Conservation (phyloP, 2,329 filamentous ascomycete genomes). For the Epichloe sylvatica region DNA sequence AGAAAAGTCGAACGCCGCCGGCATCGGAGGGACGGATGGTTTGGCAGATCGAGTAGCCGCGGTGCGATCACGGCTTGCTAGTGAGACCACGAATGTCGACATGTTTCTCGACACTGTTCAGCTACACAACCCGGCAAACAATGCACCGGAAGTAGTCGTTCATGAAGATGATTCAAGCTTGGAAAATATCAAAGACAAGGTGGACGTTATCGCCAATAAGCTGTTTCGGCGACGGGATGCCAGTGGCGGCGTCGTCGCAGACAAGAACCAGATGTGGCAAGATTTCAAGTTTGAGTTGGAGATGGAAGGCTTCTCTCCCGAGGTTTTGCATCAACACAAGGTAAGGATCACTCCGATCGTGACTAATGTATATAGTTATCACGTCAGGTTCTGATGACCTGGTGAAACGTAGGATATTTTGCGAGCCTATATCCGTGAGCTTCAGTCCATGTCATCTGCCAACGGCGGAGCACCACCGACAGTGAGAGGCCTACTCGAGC, state of each 20-base stretch:
- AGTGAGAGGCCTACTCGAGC: constrained; percentile 39
- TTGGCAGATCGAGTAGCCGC: constrained; percentile 27
- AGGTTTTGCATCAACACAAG: constrained; percentile 43
- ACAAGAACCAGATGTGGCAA: constrained; percentile 42
- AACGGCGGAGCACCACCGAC: constrained; percentile 33
- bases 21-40: constrained; percentile 16
- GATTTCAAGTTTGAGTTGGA: constrained; percentile 45
- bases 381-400: background rate
- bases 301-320: constrained; percentile 41
- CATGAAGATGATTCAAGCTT: constrained; percentile 28
- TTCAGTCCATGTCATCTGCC: constrained; percentile 35
- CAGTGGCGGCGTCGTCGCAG: constrained; percentile 23
- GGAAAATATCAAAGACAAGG: constrained; percentile 44
- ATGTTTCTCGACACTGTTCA: constrained; percentile 45
- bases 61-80: constrained; percentile 32
- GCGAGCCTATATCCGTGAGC: constrained; percentile 45
- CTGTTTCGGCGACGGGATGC: constrained; percentile 31
- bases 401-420: constrained; percentile 34
- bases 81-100: constrained; percentile 39
- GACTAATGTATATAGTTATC: background rate
- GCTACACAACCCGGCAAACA: constrained; percentile 31
- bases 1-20: constrained; percentile 28
- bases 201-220: constrained; percentile 41
- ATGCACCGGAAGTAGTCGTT: constrained; percentile 17
- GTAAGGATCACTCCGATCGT: constrained; percentile 23